A percentile compares a stretch with the other conserved stretches of the same genome.
Evolutionary conservation across 495 filamentous ascomycete genomes (phyloP).

Genomic region (Lepraria neglecta): DNA sequence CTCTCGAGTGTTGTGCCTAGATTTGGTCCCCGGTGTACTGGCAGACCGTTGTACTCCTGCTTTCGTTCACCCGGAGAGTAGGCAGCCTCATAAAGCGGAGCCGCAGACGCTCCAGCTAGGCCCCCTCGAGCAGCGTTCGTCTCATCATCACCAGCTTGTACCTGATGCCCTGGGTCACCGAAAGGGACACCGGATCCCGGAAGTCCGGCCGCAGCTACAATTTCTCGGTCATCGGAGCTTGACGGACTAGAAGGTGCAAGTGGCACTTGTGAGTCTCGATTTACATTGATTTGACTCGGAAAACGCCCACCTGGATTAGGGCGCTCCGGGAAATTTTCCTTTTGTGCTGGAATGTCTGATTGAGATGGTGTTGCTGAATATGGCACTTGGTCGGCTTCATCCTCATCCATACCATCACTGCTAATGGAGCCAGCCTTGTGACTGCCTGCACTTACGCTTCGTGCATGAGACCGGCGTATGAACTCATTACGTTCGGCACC

Average conservation of each 20-base stretch:
- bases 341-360: constrained; percentile 40
- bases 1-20: constrained; percentile 25
- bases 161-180: constrained; percentile 22
- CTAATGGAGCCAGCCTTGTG: constrained; percentile 55
- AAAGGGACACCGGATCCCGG: constrained; percentile 43
- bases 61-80: constrained; percentile 4
- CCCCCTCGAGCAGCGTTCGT: constrained; percentile 5
- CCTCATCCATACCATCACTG: constrained; percentile 76
- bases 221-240: constrained; percentile 59
- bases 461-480: constrained; percentile 62
- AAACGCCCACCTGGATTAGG: constrained; percentile 83
- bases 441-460: constrained; percentile 65
- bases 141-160: constrained; percentile 18
- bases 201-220: constrained; percentile 51
- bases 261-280: constrained; percentile 70
- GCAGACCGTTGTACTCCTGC: constrained; percentile 9
- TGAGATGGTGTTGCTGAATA: constrained; percentile 57
- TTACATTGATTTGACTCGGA: constrained; percentile 76
- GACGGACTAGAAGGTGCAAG: constrained; percentile 68
- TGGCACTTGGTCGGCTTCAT: constrained; percentile 71
- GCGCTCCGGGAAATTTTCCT: constrained; percentile 48
- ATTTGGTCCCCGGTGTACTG: not conserved
- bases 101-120: not conserved
- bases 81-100: constrained; percentile 3
- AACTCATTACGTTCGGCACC: constrained; percentile 85